Evolutionary conservation across 805 yeast species (phyloP), one percentile per base, ranked within the genome.

Genomic region (Metschnikowia rubicola): DNA sequence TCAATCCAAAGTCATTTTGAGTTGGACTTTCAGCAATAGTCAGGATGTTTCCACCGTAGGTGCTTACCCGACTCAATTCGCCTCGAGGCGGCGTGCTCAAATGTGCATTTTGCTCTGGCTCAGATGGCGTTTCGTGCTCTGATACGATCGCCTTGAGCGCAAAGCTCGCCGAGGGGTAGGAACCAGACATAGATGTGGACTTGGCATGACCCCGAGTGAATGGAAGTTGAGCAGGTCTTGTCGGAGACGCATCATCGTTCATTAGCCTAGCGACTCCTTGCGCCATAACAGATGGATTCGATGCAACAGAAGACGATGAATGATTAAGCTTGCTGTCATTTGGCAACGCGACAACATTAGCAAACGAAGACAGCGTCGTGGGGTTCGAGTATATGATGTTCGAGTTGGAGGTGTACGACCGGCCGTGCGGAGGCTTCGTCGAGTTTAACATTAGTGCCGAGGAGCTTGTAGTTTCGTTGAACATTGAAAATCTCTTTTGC

Each of bases 81-180:
- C 36, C 41, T 5, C 40, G 46, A 32, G 47, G 40, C 50, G 43
- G 46, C 8, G 36, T 19, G 29, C 15, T 11, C 8, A 28, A n/a
- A 19, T 37, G 36, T 2, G 34, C 35, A 26, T 26, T 41, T 3
- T 37, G 21, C 12, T 50, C 52, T 10, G 41, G 3, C 11, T 51
- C 55, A 8, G 26, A 28, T 8, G 48, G 43, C n/a, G 32, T 54
- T 19, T 63, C 60, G 37, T 79, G 84, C 8, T 86, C 87, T 50
- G 81, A 80, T 11, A 82, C 89, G 44, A 85, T 86, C 0, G 90
- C 90, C 59, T 84, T 87, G 48, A 86, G 68, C 9, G 86, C 91
- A 51, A 74, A 60, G 33, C 87, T 80, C 3, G 89, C 91, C 2
- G 86, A 70, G 1, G 82, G 71, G 48, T 74, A 67, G 40, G 55